These are phyloP conservation scores for Neurospora sp. DNA, from an alignment of 495 filamentous ascomycete species.

Conservation along the genomic window DNA sequence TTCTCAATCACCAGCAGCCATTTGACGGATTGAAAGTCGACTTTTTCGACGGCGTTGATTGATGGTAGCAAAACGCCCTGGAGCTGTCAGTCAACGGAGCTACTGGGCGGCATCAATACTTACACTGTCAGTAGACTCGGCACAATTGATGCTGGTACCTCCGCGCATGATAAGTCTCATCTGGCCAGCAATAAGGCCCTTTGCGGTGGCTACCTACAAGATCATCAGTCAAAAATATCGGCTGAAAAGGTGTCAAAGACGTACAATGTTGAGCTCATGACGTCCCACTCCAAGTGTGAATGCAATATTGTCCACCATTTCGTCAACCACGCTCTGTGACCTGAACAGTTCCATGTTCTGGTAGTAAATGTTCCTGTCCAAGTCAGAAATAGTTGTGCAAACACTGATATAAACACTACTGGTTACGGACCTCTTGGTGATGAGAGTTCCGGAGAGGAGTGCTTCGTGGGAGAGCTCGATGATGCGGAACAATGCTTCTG, in stretches of 20 bases:
- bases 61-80: constrained; percentile 63
- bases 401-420: neutral
- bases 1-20: constrained; percentile 91
- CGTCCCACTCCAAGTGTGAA: constrained; percentile 60
- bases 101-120: neutral
- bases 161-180: constrained; percentile 14
- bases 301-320: constrained; percentile 74
- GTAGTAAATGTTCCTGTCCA: constrained; percentile 81
- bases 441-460: constrained; percentile 46
- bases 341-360: constrained; percentile 70
- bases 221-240: neutral
- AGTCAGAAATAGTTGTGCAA: neutral
- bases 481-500: constrained; percentile 50
- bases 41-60: constrained; percentile 36
- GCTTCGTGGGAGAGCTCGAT: constrained; percentile 63
- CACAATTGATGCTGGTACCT: constrained; percentile 21
- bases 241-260: constrained; percentile 2
- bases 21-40: constrained; percentile 43
- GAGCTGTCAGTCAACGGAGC: neutral
- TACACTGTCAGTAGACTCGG: constrained; percentile 19
- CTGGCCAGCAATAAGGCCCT: constrained; percentile 29
- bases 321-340: constrained; percentile 64
- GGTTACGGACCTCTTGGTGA: constrained; percentile 64
- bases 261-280: constrained; percentile 54
- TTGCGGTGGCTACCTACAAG: constrained; percentile 48